Base-by-base conservation (phyloP, 2,329 filamentous ascomycete genomes). In the Aureobasidium pullulans region DNA sequence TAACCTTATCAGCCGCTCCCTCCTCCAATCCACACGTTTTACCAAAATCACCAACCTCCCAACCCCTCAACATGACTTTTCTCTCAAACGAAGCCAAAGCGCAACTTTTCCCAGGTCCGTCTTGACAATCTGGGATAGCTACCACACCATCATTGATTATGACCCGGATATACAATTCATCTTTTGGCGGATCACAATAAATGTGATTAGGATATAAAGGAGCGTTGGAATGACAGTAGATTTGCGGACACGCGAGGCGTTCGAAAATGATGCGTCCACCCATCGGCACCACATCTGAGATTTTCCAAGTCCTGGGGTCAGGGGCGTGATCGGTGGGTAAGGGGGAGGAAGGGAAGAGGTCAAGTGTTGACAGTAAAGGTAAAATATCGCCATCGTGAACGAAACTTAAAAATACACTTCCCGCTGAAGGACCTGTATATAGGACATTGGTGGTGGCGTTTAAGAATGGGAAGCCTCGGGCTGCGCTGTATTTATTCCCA, bases 361-460 rank as follows among this genome's bases (percentile, higher is more conserved):
- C 75, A 1, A 84, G 71, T 0, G 80, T 76, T 3, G 80, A 73
- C 15, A 84, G 68, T 66, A 84, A 75, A 1, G 80, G 80, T 1
- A 81, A 74, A 23, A 84, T 81, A 61, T 84, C 82, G 36, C 80
- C 81, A 63, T 84, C 82, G 61, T 84, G 82, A 4, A 81, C 81
- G 64, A 84, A 84, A 66, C 79, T 84, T 63, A 84, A 78, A 66
- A 82, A 84, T 15, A 83, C 66, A 1, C 73, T 70, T 2, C 80
- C 80, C 13, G 71, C 73, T 6, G 69, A 67, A 3, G 74, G 72
- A 0, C 79, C 77, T 5, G 70, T 64, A 4, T 39, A 47, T 59
- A 84, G 68, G 37, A 84, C 66, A 48, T 76, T 71, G 6, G 76
- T 72, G 0, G 81, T 84, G 4, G 81, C 80, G 66, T 84, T 82